Evolutionary conservation across 169 alveolate species (phyloP).

Genomic region (Plasmodium berghei): DNA sequence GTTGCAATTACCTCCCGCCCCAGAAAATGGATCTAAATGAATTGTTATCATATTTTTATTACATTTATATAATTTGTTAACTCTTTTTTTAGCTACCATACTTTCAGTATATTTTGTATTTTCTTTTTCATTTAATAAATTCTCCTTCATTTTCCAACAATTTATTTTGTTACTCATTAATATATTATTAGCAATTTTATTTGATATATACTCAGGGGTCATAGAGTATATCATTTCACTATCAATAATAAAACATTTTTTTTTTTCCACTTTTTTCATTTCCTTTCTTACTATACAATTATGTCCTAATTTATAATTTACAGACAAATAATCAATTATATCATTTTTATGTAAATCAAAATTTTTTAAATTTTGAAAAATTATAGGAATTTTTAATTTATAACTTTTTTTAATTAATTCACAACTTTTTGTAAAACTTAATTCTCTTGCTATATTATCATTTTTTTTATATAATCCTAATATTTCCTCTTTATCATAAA

Average conservation of each 20-base stretch:
- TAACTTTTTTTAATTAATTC: slow-evolving; percentile 48
- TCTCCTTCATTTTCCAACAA: background rate
- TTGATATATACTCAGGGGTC: slow-evolving; percentile 56
- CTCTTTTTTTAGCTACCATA: background rate
- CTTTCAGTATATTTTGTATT: background rate
- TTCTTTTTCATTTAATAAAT: background rate
- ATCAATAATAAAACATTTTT: slow-evolving; percentile 50
- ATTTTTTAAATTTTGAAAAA: slow-evolving; percentile 29
- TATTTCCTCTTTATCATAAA: slow-evolving; percentile 54
- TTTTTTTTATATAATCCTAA: slow-evolving; percentile 13
- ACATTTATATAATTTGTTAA: background rate
- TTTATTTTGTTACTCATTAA: background rate
- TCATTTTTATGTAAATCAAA: slow-evolving; percentile 28
- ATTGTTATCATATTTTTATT: slow-evolving; percentile 19
- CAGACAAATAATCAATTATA: slow-evolving; percentile 18
- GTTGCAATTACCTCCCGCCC: slow-evolving; percentile 62
- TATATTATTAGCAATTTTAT: slow-evolving; percentile 21
- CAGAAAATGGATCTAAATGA: slow-evolving; percentile 58
- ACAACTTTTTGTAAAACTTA: slow-evolving; percentile 28
- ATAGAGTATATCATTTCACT: slow-evolving; percentile 64
- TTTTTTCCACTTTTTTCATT: slow-evolving; percentile 4
- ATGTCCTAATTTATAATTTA: slow-evolving; percentile 24
- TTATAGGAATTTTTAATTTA: slow-evolving; percentile 45
- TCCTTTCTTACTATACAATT: slow-evolving; percentile 21
- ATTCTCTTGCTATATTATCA: slow-evolving; percentile 40